Conservation (phyloP, 129 eudicot genomes). For the Flaveria robusta region DNA sequence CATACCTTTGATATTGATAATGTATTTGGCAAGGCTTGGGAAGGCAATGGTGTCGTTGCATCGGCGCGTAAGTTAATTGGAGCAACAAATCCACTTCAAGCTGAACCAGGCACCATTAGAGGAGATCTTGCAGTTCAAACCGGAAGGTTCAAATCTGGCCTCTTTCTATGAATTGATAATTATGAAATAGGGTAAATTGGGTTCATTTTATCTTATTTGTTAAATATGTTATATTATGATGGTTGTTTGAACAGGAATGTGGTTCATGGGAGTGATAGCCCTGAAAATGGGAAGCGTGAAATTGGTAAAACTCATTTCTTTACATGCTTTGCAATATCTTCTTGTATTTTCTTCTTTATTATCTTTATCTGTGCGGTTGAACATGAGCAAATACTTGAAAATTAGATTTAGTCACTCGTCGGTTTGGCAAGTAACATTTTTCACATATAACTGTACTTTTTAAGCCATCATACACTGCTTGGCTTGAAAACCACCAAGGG, state of each 20-base stretch:
- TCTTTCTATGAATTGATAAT: not conserved
- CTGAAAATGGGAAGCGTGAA: conserved; percentile 94
- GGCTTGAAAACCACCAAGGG: too few relatives aligned
- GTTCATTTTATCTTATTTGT: not conserved
- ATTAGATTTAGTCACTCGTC: too few relatives aligned
- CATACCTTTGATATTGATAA: not conserved
- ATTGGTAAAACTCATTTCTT: conserved; percentile 54
- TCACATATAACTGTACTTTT: too few relatives aligned
- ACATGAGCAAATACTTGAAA: not conserved
- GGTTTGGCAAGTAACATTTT: too few relatives aligned
- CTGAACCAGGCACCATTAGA: conserved; percentile 96
- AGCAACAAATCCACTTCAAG: conserved; percentile 93
- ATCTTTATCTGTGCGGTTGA: not conserved
- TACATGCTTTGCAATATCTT: not conserved
- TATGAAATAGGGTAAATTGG: not conserved
- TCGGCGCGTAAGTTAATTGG: conserved; percentile 97
- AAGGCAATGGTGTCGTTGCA: conserved; percentile 92
- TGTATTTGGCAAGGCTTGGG: conserved; percentile 75
- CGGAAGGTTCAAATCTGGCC: conserved; percentile 62
- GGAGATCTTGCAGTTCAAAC: conserved; percentile 97
- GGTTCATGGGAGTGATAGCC: conserved; percentile 98
- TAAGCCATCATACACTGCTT: too few relatives aligned
- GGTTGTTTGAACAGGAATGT: conserved; percentile 65
- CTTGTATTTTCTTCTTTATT: not conserved
- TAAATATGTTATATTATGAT: conserved; percentile 1